phyloP scores from a whole-genome alignment of 2,329 filamentous ascomycete species.

The Penicillium corylophilum region DNA sequence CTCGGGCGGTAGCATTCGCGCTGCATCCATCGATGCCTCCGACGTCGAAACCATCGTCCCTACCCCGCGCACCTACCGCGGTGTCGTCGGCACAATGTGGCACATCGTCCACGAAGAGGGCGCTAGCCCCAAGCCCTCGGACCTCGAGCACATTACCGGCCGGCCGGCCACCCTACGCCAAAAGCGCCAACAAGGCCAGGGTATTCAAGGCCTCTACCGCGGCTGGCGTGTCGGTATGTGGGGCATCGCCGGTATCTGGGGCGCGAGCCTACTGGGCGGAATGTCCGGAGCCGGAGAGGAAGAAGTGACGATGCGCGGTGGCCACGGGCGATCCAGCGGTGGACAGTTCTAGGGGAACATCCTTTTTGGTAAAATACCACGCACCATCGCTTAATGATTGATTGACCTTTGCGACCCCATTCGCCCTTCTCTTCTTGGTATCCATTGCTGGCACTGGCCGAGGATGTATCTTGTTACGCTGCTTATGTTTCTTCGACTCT shows the following conservation, averaged over 20 bases:
- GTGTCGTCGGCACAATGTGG: slow-evolving; percentile 90
- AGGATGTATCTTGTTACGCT: slow-evolving; percentile 2
- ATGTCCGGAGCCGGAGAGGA: slow-evolving; percentile 38
- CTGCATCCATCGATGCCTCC: slow-evolving; percentile 23
- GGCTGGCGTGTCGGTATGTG: slow-evolving; percentile 59
- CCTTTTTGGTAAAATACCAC: background rate
- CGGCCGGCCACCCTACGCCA: slow-evolving; percentile 39
- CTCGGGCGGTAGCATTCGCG: slow-evolving; percentile 21
- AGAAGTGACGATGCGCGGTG: slow-evolving; percentile 28
- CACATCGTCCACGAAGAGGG: slow-evolving; percentile 83
- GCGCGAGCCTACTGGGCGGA: slow-evolving; percentile 46
- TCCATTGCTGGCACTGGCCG: background rate
- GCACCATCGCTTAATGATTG: background rate
- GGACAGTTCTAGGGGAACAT: slow-evolving; percentile 29
- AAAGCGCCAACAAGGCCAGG: slow-evolving; percentile 53
- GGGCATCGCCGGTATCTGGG: slow-evolving; percentile 57
- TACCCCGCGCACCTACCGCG: slow-evolving; percentile 71
- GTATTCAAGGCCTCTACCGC: slow-evolving; percentile 56
- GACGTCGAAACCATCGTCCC: slow-evolving; percentile 72
- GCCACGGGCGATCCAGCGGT: slow-evolving; percentile 25
- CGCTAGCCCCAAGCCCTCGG: slow-evolving; percentile 41
- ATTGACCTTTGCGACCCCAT: background rate
- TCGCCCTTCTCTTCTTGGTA: background rate
- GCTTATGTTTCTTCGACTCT: slow-evolving; percentile 16
- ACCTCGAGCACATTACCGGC: slow-evolving; percentile 43